Base-by-base conservation (phyloP, 129 eudicot genomes). In the Logfia minima region DNA sequence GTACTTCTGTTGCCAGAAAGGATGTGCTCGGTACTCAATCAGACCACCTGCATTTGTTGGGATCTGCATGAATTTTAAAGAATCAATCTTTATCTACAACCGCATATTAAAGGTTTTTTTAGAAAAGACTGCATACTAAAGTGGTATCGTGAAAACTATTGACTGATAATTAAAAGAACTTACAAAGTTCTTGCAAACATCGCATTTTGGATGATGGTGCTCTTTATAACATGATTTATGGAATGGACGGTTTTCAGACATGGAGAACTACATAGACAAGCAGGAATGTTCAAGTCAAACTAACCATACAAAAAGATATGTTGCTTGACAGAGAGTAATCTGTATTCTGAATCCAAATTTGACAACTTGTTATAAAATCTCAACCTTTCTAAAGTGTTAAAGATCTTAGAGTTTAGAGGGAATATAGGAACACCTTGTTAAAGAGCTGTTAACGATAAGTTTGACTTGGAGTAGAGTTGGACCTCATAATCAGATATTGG, bases 401-500 rank as follows among this genome's bases (percentile, higher is more conserved):
- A 22, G 66, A 67, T 80, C 59, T 66, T 22, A 22, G 58, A 32
- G 22, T 75, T 52, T 37, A 70, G 41, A 77, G 75, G 75, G 83
- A 73, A 62, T 21, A 75, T 53, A 71, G 75, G 31, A 75, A 72
- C 60, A 77, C 70, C 78, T 66, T 68, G 78, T 48, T 63, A 71
- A 58, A 65, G 41, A 66, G 71, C 70, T 58, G 63, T 58, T n/a
- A 58, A 58, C 63, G 11, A 67, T 68, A 52, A 84, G 76, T 85
- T 62, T 80, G 72, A 74, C 53, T 56, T 52, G 66, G 64, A 81
- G 66, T 28, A 80, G 76, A 68, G 78, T 66, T 28, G 37, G 81
- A 95, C 99, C 99, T 95, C 99, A 82, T 83, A 83, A 82, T 95
- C 99, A 39, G 94, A 82, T 60, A 95, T 95, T 14, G 99, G 97